Conservation (phyloP, 2,329 filamentous ascomycete species). For the Botrytis fragariae region DNA sequence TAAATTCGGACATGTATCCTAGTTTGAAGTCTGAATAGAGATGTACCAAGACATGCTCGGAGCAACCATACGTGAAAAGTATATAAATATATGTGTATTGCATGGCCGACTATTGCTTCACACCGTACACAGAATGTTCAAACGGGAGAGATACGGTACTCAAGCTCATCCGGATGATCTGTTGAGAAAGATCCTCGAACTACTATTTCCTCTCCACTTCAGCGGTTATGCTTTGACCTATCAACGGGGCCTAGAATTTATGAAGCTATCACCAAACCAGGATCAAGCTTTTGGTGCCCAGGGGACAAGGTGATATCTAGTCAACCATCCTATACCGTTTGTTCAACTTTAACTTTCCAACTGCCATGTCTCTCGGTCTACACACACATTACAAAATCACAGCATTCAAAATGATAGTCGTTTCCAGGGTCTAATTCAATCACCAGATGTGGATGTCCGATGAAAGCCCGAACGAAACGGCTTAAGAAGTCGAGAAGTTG, state of each 20-base stretch:
- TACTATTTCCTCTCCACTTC: constrained; percentile 13
- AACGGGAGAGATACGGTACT: not conserved
- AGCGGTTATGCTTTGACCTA: constrained; percentile 19
- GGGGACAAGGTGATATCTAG: not conserved
- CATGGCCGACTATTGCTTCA: not conserved
- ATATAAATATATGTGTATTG: not conserved
- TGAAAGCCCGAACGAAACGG: not conserved
- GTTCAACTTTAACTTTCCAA: not conserved
- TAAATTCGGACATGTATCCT: constrained; percentile 8
- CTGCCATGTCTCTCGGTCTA: not conserved
- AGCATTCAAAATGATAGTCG: not conserved
- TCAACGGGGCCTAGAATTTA: not conserved
- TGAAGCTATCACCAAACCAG: constrained; percentile 19
- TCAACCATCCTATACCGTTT: not conserved
- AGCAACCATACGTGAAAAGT: not conserved
- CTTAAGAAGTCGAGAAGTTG: not conserved
- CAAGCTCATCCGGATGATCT: not conserved
- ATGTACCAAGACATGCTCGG: not conserved
- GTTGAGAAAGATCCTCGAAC: not conserved
- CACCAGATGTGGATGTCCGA: not conserved
- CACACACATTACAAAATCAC: not conserved
- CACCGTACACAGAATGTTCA: not conserved
- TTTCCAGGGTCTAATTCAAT: not conserved
- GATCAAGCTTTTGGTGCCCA: not conserved
- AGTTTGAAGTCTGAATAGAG: not conserved